Evolutionary conservation across 1,284 basidiomycete species (phyloP), one percentile per base, ranked within the genome.

Genomic region (Rhodotorula sp.): DNA sequence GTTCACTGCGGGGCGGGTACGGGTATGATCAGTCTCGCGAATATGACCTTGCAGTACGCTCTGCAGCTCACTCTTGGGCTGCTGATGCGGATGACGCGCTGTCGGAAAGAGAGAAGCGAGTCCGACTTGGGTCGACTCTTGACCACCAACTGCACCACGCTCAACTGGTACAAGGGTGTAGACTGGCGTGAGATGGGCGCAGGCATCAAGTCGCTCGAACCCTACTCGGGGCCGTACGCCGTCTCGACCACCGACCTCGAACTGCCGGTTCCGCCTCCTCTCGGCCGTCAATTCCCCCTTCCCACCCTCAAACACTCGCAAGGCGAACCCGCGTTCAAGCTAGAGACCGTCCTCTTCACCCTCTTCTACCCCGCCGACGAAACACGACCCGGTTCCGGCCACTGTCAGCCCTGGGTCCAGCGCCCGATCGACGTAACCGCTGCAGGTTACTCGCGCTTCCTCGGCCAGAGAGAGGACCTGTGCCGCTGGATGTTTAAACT

Each of bases 341-440:
- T 83, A 43, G 80, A 83, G 60, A 80, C 81, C 26, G 75, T 81
- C 57, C 72, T 81, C 59, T 82, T 82, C 68, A 80, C 81, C 5
- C 68, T 83, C 38, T 84, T 83, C 77, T 84, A 84, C 70, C 83
- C 84, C n/a, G 75, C 81, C 47, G 34, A 48, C 50, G 7, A 34
- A 1, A 12, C 50, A 52, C 43, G 5, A 16, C 5, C n/a, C 18
- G 58, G 60, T 1, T 52, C 55, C 3, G 47, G 58, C 12, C 15
- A 28, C 5, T 56, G 31, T 7, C 47, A 59, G 49, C 60, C 54
- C 23, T 76, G 74, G 74, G 16, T 71, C 8, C 43, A 69, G 19
- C 59, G 68, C 1, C 72, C 74, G 3, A 16, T 76, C 19, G 14
- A 28, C 3, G 18, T 8, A 8, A 67, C 69, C 0, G 67, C 70